Percentiles rank a stretch among this genome's conserved stretches.
Evolutionary conservation across 345 rosid genomes (phyloP).

Genomic region (Camelina sativa): DNA sequence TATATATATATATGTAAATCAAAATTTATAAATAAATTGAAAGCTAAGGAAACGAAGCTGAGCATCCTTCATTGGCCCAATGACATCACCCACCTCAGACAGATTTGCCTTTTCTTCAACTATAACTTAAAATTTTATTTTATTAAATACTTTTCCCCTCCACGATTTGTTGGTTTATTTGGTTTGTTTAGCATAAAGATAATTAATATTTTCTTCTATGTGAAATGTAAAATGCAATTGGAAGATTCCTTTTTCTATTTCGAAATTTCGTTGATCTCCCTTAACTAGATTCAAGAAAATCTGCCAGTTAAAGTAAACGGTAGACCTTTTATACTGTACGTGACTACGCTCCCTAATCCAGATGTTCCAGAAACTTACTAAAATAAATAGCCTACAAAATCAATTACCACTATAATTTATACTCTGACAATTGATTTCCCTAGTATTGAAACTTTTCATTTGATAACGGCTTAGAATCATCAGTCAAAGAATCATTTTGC

Average conservation of each 20-base stretch:
- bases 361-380: not conserved
- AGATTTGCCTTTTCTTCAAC: not conserved
- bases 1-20: not conserved
- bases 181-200: not conserved
- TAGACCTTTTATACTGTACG: not conserved
- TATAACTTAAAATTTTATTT: not conserved
- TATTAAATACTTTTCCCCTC: not conserved
- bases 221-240: not conserved
- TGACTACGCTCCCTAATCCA: not conserved
- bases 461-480: not conserved
- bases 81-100: slow-evolving; percentile 8
- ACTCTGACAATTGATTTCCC: not conserved
- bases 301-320: not conserved
- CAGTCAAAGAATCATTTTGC: not conserved
- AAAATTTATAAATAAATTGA: not conserved
- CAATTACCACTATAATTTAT: too few species aligned
- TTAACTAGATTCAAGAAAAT: too few species aligned
- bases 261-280: not conserved
- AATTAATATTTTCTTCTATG: not conserved
- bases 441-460: not conserved
- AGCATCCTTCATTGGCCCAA: slow-evolving; percentile 19
- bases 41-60: not conserved
- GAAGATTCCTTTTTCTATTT: not conserved
- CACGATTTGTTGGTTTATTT: not conserved
- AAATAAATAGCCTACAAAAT: not conserved